phyloP scores from a whole-genome alignment of 2,329 filamentous ascomycete genomes.

The Exophiala mesophila region DNA sequence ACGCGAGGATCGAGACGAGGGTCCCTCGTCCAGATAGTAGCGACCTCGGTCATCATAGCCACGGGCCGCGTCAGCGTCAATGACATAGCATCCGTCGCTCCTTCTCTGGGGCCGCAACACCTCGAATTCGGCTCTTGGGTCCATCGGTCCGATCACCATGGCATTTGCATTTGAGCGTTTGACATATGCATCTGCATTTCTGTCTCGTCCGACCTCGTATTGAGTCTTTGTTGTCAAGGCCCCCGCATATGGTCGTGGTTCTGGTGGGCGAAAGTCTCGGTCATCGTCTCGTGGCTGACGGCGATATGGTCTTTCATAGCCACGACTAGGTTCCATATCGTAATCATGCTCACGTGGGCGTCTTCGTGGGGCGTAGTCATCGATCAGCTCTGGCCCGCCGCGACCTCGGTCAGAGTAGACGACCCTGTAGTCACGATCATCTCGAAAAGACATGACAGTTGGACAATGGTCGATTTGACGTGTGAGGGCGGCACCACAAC shows the following conservation, averaged over 20 bases:
- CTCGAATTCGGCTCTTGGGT: constrained; percentile 17
- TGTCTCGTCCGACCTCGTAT: constrained; percentile 17
- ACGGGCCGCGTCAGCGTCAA: constrained; percentile 10
- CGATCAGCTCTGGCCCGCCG: constrained; percentile 6
- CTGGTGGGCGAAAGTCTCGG: constrained; percentile 1
- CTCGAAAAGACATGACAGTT: constrained; percentile 14
- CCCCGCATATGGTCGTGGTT: neutral
- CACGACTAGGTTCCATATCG: constrained; percentile 9
- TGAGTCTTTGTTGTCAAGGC: constrained; percentile 13
- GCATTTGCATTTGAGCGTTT: constrained; percentile 18
- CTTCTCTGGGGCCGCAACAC: constrained; percentile 17
- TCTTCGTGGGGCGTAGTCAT: constrained; percentile 3
- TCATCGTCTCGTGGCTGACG: constrained; percentile 16
- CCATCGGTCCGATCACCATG: constrained; percentile 12
- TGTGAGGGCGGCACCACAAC: too few relatives aligned
- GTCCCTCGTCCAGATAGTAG: constrained; percentile 2
- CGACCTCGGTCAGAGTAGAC: constrained; percentile 16
- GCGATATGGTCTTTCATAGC: constrained; percentile 8
- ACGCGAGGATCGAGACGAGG: constrained; percentile 1
- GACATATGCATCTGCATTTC: constrained; percentile 19
- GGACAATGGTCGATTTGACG: too few relatives aligned
- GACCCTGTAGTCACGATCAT: constrained; percentile 22
- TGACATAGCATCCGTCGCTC: constrained; percentile 19
- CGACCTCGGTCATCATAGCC: constrained; percentile 10
- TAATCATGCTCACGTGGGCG: constrained; percentile 13